A percentile compares a stretch with the other conserved stretches of the same genome.
Evolutionary conservation across 345 rosid genomes (phyloP).

Genomic region (Ceriops zippeliana): DNA sequence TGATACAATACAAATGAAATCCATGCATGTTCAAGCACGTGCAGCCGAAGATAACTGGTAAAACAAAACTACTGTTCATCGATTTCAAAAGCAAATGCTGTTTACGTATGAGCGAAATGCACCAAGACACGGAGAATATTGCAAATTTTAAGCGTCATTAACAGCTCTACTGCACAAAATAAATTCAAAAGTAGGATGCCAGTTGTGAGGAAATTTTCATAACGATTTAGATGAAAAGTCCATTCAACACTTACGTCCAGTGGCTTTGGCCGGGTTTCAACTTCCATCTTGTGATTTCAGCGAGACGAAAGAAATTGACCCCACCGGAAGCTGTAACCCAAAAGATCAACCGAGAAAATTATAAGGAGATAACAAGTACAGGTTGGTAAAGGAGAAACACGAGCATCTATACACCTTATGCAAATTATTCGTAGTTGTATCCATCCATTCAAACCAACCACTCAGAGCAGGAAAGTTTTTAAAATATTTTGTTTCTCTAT

Average conservation of each 20-base stretch:
- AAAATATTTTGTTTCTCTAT: too few relatives aligned
- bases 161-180: background rate
- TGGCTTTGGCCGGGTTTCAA: slow-evolving; percentile 16
- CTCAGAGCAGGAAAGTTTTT: too few relatives aligned
- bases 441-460: background rate
- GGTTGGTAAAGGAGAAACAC: background rate
- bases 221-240: background rate
- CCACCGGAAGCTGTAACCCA: slow-evolving; percentile 15
- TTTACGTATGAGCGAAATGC: background rate
- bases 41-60: background rate
- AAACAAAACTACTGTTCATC: slow-evolving; percentile 2
- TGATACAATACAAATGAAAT: slow-evolving; percentile 1
- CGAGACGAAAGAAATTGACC: slow-evolving; percentile 4
- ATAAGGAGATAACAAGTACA: background rate
- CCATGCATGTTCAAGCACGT: background rate
- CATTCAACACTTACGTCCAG: slow-evolving; percentile 26
- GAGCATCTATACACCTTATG: too few relatives aligned
- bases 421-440: too few relatives aligned
- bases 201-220: too few relatives aligned
- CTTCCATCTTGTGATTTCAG: slow-evolving; percentile 21
- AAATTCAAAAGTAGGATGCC: background rate
- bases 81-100: background rate
- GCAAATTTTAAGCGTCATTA: background rate
- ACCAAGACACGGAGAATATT: background rate
- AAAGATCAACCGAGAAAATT: background rate